Evolutionary conservation across 306 rosid species (phyloP).

Genomic region (Psophocarpus tetragonolobus): DNA sequence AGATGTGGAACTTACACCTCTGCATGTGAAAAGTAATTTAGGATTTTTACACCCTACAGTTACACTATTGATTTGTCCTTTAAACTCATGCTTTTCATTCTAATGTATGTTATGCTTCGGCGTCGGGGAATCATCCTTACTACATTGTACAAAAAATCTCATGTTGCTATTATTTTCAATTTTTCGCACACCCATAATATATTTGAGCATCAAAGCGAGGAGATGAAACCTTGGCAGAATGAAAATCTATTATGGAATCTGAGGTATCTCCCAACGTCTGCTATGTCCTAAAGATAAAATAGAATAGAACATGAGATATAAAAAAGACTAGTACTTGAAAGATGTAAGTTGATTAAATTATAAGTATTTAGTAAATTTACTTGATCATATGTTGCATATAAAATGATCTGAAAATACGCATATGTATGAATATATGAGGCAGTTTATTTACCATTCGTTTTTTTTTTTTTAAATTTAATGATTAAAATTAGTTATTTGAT

Average conservation of each 20-base stretch:
- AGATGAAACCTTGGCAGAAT: background rate
- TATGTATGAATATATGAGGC: background rate
- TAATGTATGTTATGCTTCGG: slow-evolving; percentile 19
- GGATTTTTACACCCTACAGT: slow-evolving; percentile 15
- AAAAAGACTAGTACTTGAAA: too few relatives aligned
- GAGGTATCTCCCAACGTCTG: background rate
- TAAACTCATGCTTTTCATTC: slow-evolving; percentile 4
- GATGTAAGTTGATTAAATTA: too few relatives aligned
- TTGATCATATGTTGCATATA: background rate
- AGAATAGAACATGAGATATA: background rate
- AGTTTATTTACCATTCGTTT: too few relatives aligned
- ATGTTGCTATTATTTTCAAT: background rate
- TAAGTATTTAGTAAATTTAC: background rate
- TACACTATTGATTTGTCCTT: background rate
- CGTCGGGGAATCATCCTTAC: background rate
- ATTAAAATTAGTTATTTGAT: too few relatives aligned
- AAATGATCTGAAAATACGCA: background rate
- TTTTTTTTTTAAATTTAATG: too few relatives aligned
- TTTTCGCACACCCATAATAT: background rate
- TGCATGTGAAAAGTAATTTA: slow-evolving; percentile 19
- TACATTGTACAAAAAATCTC: slow-evolving; percentile 27
- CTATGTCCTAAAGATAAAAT: background rate
- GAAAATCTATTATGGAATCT: background rate
- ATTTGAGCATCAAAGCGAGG: background rate
- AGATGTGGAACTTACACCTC: slow-evolving; percentile 30